Conservation (phyloP, 305 asterid genomes). For the Striga hermonthica region DNA sequence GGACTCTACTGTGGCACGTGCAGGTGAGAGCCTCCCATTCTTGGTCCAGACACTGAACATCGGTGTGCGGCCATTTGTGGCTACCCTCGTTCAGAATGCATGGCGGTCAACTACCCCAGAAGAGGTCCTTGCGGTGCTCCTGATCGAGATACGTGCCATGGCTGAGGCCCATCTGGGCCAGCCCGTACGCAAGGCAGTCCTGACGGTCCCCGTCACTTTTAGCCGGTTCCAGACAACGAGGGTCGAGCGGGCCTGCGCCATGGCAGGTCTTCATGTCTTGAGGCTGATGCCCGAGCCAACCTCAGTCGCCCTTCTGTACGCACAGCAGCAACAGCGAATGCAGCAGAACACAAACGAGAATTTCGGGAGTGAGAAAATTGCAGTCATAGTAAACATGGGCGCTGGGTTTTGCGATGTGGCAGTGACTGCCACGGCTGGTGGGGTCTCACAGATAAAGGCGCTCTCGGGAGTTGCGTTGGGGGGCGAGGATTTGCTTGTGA, state of each 20-base stretch:
- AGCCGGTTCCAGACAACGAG: slow-evolving; percentile 80
- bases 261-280: slow-evolving; percentile 88
- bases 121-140: slow-evolving; percentile 81
- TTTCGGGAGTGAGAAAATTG: slow-evolving; percentile 64
- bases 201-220: slow-evolving; percentile 72
- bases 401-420: slow-evolving; percentile 89
- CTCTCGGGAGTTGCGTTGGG: slow-evolving; percentile 65
- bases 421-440: slow-evolving; percentile 77
- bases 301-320: slow-evolving; percentile 80
- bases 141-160: slow-evolving; percentile 64
- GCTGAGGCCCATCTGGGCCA: slow-evolving; percentile 65
- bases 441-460: slow-evolving; percentile 81
- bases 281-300: slow-evolving; percentile 91
- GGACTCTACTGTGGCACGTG: slow-evolving; percentile 62
- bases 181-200: slow-evolving; percentile 54
- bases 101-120: slow-evolving; percentile 93
- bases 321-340: too few relatives aligned
- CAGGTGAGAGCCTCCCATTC: slow-evolving; percentile 80
- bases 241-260: slow-evolving; percentile 78
- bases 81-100: slow-evolving; percentile 71
- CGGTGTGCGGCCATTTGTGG: slow-evolving; percentile 77
- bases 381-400: slow-evolving; percentile 80
- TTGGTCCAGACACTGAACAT: slow-evolving; percentile 69
- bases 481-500: slow-evolving; percentile 79
- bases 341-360: slow-evolving; percentile 47